Base-by-base conservation (phyloP, 139 green algal genomes). In the Chlorella sp. region DNA sequence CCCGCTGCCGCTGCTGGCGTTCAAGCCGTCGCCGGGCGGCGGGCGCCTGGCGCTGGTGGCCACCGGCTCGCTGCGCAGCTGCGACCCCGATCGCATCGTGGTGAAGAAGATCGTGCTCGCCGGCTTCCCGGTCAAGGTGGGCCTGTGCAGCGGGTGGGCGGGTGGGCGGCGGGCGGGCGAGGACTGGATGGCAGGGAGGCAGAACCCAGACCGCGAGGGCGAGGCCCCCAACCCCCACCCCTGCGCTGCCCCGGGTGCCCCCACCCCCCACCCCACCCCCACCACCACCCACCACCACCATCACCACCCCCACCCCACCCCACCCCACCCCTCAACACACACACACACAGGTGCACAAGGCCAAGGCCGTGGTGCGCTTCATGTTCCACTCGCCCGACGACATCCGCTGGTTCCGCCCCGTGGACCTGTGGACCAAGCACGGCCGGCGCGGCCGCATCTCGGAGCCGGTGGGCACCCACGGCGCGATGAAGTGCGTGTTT, bases 381-480 rank as follows among this genome's bases (percentile, higher is more conserved):
- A 99, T 99, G 95, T 99, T 99, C 83, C 88, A 95, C 84, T 91
- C 89, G 71, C 90, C 94, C 3, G 94, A 97, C 29, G 95, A 98
- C 79, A 83, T 98, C 31, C 85, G 90, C 15, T 99, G 93, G 93
- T 97, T 97, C 85, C 83, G 79, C 51, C 96, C 96, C 1, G 70
- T 98, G 58, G 95, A 98, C 81, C 83, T 99, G 62, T 98, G 90
- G 88, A 95, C 91, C n/a, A 96, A 97, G 79, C 84, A 84, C 58
- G 96, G 96, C 9, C 82, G 93, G 1, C 87, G 93, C 19, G 96
- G 96, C 12, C 87, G 92, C 67, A 99, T 99, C 77, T 90, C 86
- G 33, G 95, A 99, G 86, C 87, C 95, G 15, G 72, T 78, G 72
- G 96, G 96, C 62, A 99, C 95, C 7, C 95, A 99, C 73, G 96